Base-by-base conservation (phyloP, 768 basidiomycete species). In the Chalciporus pseudorubinellus region DNA sequence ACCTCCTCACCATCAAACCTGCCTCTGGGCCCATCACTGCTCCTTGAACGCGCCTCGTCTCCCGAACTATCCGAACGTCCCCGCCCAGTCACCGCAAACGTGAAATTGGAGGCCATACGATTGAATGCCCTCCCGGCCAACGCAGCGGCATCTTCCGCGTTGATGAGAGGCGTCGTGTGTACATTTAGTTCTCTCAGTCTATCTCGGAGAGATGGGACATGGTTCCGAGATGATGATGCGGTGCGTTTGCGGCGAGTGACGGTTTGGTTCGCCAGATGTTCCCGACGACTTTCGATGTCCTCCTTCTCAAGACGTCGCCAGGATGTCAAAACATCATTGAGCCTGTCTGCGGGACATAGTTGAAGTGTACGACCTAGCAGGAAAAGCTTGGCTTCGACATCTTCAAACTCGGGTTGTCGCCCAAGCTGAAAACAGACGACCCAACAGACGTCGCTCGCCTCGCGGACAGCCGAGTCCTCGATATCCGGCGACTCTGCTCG, bases 401-500 rank as follows among this genome's bases (percentile, higher is more conserved):
- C 86, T 2, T 76, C 62, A 61, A 86, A 94, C 60, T 89, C 91
- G 7, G 82, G 75, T 58, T 93, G 88, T 52, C 86, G 81, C 14
- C 92, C 95, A 3, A 98, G 80, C 68, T 91, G 87, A 71, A 86
- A 92, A 64, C 90, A 92, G 3, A 87, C 83, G 22, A 88, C 83
- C 95, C 95, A 98, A 57, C 88, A 91, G 31, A 94, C 86, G 57
- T 92, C 87, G 42, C 78, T 78, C 1, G 87, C 87, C 53, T 88
- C 84, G 51, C 71, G 67, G 24, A 82, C 59, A 50, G 69, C 67
- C 13, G 69, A 64, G 33, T 80, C 75, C n/a, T 73, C 34, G 21
- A 60, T 59, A 12, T 53, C 43, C 1, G 69, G 46, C 6, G 60
- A 24, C 9, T 73, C 61, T 1, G 72, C 53, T 24, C 77, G 74